Base-by-base conservation (phyloP, 2,329 filamentous ascomycete species). In the Penicillium sp. region DNA sequence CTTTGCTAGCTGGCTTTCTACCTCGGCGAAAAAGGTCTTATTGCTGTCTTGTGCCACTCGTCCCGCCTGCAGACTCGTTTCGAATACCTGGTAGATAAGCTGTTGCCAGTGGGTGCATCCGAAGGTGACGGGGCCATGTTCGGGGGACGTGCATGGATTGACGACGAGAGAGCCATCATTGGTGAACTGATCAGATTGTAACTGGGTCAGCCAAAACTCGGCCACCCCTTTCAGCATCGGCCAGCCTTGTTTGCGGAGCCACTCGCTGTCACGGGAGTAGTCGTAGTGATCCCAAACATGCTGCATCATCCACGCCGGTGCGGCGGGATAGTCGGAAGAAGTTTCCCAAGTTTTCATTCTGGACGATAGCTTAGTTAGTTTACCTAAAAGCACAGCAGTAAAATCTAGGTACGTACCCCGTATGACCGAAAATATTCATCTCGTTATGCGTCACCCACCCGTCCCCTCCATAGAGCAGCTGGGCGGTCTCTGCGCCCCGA, bases 81-180 rank as follows among this genome's bases (percentile, higher is more conserved):
- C 75, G 50, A 81, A 76, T 1, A 80, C 67, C 56, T 81, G 75
- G 57, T 77, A 74, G 37, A 69, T 62, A 2, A 65, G 60, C 46
- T 70, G 68, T 41, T 70, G 68, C 52, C 65, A 65, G 55, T 69
- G 63, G 1, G 67, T 60, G 59, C 68, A 70, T 35, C 67, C 68
- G 55, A 69, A 69, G 1, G 68, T 70, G 22, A 79, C 81, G 1
- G 79, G 78, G 0, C 84, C 83, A 40, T 83, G 82, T 67, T 87
- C 84, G 1, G 84, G 82, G n/a, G 81, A 83, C 56, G 82, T 85
- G 69, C 84, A 87, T 0, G 83, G 84, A 62, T 84, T 85, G 1
- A 82, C 83, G 0, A 86, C 83, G 2, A 85, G 75, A 0, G 78
- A 80, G 9, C 77, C 77, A 55, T 86, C 84, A 3, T 81, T 75